Percentiles rank a stretch among this genome's conserved stretches.
Evolutionary conservation across 225 moss, liverwort and hornwort species (phyloP).

Genomic region (Asterella californica): DNA sequence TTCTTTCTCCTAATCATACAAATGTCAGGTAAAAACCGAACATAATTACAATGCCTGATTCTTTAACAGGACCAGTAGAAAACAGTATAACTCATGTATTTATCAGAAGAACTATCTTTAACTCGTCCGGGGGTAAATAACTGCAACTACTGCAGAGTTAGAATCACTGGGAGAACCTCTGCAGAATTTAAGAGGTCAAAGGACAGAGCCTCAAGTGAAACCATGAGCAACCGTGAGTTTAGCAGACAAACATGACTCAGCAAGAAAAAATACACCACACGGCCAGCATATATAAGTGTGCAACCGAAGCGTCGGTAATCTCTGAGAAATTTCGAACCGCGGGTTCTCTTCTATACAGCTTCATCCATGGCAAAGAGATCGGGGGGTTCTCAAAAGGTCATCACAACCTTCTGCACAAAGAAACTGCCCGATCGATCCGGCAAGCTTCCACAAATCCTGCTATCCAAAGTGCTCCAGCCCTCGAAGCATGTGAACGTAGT

Average conservation of each 20-base stretch:
- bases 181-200: not conserved
- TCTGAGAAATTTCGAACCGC: not conserved
- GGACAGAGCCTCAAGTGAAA: not conserved
- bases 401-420: slow-evolving; percentile 29
- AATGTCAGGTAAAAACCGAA: not conserved
- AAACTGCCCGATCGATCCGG: slow-evolving; percentile 35
- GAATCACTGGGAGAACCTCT: too few relatives aligned
- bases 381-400: not conserved
- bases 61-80: not conserved
- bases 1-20: not conserved
- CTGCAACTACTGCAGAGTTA: too few relatives aligned
- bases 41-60: not conserved
- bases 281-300: not conserved
- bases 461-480: slow-evolving; percentile 39
- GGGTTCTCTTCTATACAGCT: not conserved
- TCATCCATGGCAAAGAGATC: not conserved
- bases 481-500: slow-evolving; percentile 16
- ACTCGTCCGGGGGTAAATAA: too few relatives aligned
- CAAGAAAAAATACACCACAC: not conserved
- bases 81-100: not conserved
- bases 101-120: too few relatives aligned
- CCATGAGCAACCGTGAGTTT: not conserved
- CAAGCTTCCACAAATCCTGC: slow-evolving; percentile 47
- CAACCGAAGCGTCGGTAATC: not conserved
- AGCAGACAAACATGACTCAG: not conserved